These are phyloP conservation scores for Macaranga tanarius DNA, from an alignment of 441 rosid genomes.

Conservation along the genomic window DNA sequence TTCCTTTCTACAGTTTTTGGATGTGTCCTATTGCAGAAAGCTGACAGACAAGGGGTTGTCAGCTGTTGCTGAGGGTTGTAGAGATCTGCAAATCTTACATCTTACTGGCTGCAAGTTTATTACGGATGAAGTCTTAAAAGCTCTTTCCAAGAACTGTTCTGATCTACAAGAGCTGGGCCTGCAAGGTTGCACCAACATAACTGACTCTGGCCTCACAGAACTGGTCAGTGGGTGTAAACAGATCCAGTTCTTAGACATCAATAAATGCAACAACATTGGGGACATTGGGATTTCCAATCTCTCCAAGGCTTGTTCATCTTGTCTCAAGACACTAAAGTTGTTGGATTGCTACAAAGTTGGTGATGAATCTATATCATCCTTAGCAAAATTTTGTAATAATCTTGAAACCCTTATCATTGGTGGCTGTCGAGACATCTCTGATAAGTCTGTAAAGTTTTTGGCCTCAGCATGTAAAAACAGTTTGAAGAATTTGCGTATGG, in stretches of 20 bases:
- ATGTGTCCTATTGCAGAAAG: constrained; percentile 78
- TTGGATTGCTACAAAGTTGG: constrained; percentile 79
- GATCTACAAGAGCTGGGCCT: constrained; percentile 61
- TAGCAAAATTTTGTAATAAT: constrained; percentile 63
- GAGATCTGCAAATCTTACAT: constrained; percentile 54
- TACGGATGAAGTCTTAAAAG: constrained; percentile 46
- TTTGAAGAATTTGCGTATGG: constrained; percentile 84
- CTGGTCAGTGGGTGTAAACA: constrained; percentile 67
- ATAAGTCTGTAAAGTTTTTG: constrained; percentile 54
- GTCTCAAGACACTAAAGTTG: constrained; percentile 70
- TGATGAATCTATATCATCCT: constrained; percentile 55
- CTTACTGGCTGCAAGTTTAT: constrained; percentile 72
- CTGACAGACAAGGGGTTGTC: constrained; percentile 78
- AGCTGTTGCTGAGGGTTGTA: constrained; percentile 75
- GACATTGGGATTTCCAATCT: constrained; percentile 65
- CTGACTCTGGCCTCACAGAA: constrained; percentile 61
- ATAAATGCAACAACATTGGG: constrained; percentile 78
- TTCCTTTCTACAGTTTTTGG: constrained; percentile 68
- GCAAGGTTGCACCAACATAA: constrained; percentile 71
- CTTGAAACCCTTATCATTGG: constrained; percentile 80
- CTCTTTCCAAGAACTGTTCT: constrained; percentile 61
- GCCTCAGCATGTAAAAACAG: constrained; percentile 61
- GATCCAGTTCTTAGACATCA: constrained; percentile 62
- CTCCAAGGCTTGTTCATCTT: constrained; percentile 59
- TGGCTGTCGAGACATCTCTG: constrained; percentile 74